A percentile compares a stretch with the other conserved stretches of the same genome.
Conservation (phyloP, 257 asterid species). For the Solanum rostratum region DNA sequence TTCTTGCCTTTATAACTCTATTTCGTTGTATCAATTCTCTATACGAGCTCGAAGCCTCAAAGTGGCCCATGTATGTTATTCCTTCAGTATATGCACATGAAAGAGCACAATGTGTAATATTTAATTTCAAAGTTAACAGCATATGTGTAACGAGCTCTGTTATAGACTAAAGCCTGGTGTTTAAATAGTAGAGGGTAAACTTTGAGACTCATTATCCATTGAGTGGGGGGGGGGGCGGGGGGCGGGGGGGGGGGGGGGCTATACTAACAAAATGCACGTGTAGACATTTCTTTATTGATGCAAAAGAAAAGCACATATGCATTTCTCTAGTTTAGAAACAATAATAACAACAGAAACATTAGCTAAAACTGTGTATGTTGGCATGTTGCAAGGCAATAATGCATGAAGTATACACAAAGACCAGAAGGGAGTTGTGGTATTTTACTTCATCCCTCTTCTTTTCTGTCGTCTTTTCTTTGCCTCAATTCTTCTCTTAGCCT, state of each 20-base stretch:
- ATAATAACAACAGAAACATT: neutral
- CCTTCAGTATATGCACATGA: neutral
- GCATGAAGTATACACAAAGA: neutral
- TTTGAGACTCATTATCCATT: neutral
- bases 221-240: too few species aligned
- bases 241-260: too few species aligned
- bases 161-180: too few species aligned
- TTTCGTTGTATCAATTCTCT: neutral
- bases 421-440: neutral
- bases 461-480: neutral
- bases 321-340: neutral
- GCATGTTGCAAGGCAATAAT: neutral
- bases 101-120: too few species aligned
- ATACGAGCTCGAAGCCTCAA: neutral
- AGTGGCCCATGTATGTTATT: neutral
- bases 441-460: neutral
- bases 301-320: neutral
- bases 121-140: too few species aligned
- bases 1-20: too few species aligned
- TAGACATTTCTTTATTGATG: neutral
- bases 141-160: too few species aligned
- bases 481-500: neutral
- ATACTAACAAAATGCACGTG: neutral
- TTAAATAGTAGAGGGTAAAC: neutral
- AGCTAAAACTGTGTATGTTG: neutral